A percentile compares a stretch with the other conserved stretches of the same genome.
These are phyloP conservation scores for Yamadazyma kitorensis DNA, from an alignment of 805 yeast species.

Conservation along the genomic window DNA sequence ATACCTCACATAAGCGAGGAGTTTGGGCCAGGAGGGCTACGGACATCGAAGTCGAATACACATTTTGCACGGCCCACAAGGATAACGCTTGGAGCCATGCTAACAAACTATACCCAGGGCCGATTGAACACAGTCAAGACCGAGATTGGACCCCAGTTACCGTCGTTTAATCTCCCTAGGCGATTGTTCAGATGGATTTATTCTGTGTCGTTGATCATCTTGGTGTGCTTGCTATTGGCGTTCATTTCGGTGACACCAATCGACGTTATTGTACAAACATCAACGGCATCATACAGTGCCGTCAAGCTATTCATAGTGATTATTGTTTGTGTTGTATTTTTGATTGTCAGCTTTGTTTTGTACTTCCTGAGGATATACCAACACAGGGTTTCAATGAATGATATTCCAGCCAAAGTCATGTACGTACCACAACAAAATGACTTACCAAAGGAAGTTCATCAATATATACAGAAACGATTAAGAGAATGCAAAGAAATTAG, in stretches of 20 bases:
- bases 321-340: slow-evolving; percentile 62
- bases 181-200: slow-evolving; percentile 25
- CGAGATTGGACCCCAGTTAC: slow-evolving; percentile 12
- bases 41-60: too few relatives aligned
- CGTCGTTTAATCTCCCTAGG: slow-evolving; percentile 17
- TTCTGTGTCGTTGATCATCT: slow-evolving; percentile 24
- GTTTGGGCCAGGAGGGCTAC: too few relatives aligned
- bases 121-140: slow-evolving; percentile 5
- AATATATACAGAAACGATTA: slow-evolving; percentile 24
- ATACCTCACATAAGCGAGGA: too few relatives aligned
- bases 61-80: too few relatives aligned
- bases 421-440: slow-evolving; percentile 67
- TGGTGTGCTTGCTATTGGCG: slow-evolving; percentile 38
- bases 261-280: slow-evolving; percentile 66
- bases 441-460: slow-evolving; percentile 33
- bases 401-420: slow-evolving; percentile 62
- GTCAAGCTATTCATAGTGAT: slow-evolving; percentile 80
- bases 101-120: too few relatives aligned
- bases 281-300: slow-evolving; percentile 56
- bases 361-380: slow-evolving; percentile 59
- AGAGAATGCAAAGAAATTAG: slow-evolving; percentile 28
- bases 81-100: too few relatives aligned
- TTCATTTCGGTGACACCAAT: slow-evolving; percentile 72
- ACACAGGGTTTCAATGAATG: slow-evolving; percentile 57
- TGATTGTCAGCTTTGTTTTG: slow-evolving; percentile 47